These are phyloP conservation scores for Ascochyta clinopodiicola DNA, from an alignment of 2,329 filamentous ascomycete species.

Conservation along the genomic window DNA sequence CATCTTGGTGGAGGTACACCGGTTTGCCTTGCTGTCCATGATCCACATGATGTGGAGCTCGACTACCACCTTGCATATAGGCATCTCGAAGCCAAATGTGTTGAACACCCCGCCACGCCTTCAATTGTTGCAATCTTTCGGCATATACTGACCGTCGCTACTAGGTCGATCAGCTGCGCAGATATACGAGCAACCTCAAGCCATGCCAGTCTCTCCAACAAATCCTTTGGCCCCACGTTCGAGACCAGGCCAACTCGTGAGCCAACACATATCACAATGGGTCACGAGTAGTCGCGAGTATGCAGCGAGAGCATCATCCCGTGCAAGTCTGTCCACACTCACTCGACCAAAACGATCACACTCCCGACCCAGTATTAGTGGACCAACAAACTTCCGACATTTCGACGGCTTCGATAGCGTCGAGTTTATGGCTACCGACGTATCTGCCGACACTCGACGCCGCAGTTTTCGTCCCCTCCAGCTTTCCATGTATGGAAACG, in stretches of 20 bases:
- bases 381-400: slow-evolving; percentile 47
- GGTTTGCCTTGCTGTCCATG: slow-evolving; percentile 17
- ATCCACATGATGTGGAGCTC: slow-evolving; percentile 16
- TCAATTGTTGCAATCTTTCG: background rate
- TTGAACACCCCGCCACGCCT: background rate
- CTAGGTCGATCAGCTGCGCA: slow-evolving; percentile 8
- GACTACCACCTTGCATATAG: slow-evolving; percentile 8
- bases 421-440: slow-evolving; percentile 43
- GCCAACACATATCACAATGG: slow-evolving; percentile 47
- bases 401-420: slow-evolving; percentile 41
- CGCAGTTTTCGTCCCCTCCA: slow-evolving; percentile 49
- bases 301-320: slow-evolving; percentile 44
- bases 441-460: slow-evolving; percentile 38
- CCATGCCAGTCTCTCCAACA: slow-evolving; percentile 32
- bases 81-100: slow-evolving; percentile 2
- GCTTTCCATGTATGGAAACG: slow-evolving; percentile 48
- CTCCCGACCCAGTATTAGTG: slow-evolving; percentile 45
- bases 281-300: slow-evolving; percentile 43
- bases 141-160: background rate
- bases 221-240: slow-evolving; percentile 31
- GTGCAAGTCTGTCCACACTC: slow-evolving; percentile 42
- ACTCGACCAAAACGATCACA: slow-evolving; percentile 41
- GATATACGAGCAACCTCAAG: slow-evolving; percentile 44
- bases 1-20: slow-evolving; percentile 8
- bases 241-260: slow-evolving; percentile 45